These are phyloP conservation scores for Ophiocordyceps sinensis DNA, from an alignment of 2,329 filamentous ascomycete species.

Conservation along the genomic window DNA sequence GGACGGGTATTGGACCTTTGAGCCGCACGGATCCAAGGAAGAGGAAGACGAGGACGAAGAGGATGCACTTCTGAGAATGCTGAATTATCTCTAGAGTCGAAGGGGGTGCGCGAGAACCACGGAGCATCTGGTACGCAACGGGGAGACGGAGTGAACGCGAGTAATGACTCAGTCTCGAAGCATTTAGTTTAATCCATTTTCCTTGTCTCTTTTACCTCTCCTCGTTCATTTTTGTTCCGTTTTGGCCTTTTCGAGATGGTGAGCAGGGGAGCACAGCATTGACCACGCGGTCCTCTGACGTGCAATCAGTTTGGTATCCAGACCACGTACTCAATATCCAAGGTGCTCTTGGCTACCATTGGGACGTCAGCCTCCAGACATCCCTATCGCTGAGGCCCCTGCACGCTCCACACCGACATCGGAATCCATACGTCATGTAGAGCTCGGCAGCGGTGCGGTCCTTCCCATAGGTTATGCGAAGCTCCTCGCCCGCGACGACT, in stretches of 20 bases:
- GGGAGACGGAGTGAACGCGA: too few species aligned
- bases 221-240: too few species aligned
- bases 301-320: too few species aligned
- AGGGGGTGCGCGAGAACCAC: neutral
- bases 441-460: slow-evolving; percentile 19
- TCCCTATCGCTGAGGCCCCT: slow-evolving; percentile 8
- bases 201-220: too few species aligned
- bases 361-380: neutral
- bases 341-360: neutral
- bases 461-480: slow-evolving; percentile 35
- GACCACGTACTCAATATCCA: neutral
- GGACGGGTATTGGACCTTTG: slow-evolving; percentile 22
- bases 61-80: neutral
- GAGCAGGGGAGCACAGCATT: too few species aligned
- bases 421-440: slow-evolving; percentile 33
- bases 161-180: too few species aligned
- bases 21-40: slow-evolving; percentile 3
- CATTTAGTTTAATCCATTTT: too few species aligned
- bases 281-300: too few species aligned
- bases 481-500: slow-evolving; percentile 29
- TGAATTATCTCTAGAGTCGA: neutral
- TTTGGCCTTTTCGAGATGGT: too few species aligned
- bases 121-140: neutral
- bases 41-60: neutral
- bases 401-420: slow-evolving; percentile 36